A percentile compares a stretch with the other conserved stretches of the same genome.
phyloP scores from a whole-genome alignment of 106 monocot species.

The Ottelia alismoides region DNA sequence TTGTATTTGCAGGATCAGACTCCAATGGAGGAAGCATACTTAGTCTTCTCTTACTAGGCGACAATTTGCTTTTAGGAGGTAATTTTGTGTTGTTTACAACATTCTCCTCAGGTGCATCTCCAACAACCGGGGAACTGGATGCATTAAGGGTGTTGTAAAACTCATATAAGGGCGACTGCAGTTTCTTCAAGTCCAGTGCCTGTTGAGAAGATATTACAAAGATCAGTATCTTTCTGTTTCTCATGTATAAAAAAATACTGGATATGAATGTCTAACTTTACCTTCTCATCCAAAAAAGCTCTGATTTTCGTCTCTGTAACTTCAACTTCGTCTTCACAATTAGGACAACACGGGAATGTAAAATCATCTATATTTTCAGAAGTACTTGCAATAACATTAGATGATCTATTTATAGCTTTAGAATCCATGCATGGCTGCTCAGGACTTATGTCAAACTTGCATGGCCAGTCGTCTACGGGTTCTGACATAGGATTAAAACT shows the following conservation, averaged over 20 bases:
- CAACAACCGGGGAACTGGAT: conserved; percentile 12
- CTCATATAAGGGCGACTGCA: conserved; percentile 92
- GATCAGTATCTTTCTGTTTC: not conserved
- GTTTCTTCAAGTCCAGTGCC: conserved; percentile 94
- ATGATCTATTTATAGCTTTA: conserved; percentile 14
- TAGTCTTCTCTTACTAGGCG: conserved; percentile 30
- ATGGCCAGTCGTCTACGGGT: conserved; percentile 65
- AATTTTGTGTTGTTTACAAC: conserved; percentile 23
- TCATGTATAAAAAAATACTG: not conserved
- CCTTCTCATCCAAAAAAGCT: conserved; percentile 93
- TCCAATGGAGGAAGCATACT: not conserved
- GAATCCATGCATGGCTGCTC: conserved; percentile 17
- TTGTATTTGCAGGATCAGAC: not conserved
- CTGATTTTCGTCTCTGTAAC: conserved; percentile 84
- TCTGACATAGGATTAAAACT: conserved; percentile 90
- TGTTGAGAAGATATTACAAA: conserved; percentile 7
- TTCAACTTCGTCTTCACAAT: conserved; percentile 65
- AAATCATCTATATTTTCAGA: conserved; percentile 23
- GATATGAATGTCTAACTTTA: conserved; percentile 2
- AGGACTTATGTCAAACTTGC: conserved; percentile 46
- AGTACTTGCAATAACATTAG: conserved; percentile 3
- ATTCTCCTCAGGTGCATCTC: conserved; percentile 31
- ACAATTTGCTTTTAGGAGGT: conserved; percentile 44
- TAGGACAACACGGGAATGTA: conserved; percentile 45
- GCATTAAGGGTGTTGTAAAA: conserved; percentile 71